These are phyloP conservation scores for Geranomyces variabilis DNA, from an alignment of 192 early-diverging fungal species.

Conservation along the genomic window DNA sequence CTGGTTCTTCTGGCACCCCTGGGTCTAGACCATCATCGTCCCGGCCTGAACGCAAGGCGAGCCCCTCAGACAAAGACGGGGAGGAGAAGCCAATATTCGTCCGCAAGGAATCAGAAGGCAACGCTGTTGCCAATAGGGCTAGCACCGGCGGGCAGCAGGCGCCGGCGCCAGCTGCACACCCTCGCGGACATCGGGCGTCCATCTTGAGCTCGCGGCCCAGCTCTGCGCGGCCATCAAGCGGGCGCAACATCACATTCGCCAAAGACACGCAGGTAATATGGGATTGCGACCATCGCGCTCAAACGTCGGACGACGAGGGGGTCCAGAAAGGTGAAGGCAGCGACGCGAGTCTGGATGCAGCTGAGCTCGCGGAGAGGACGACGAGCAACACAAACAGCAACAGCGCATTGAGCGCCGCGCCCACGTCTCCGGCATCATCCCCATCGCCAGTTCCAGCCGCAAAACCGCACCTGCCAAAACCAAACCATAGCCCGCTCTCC, in stretches of 20 bases:
- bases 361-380: neutral
- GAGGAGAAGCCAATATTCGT: neutral
- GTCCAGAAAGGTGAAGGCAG: neutral
- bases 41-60: neutral
- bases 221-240: conserved; percentile 9
- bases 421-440: neutral
- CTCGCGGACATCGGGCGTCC: neutral
- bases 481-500: neutral
- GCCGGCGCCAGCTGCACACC: neutral
- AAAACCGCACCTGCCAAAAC: too few species aligned
- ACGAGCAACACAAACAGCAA: neutral
- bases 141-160: conserved; percentile 2
- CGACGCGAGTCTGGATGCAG: neutral
- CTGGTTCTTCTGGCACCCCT: neutral
- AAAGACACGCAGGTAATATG: neutral
- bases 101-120: neutral
- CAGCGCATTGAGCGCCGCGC: neutral
- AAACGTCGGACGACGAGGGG: neutral
- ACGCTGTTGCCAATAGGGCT: neutral
- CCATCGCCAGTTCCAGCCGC: neutral
- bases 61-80: neutral
- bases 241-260: conserved; percentile 10
- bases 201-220: conserved; percentile 10
- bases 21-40: neutral
- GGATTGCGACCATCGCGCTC: conserved; percentile 4